These are phyloP conservation scores for Corrigiola litoralis DNA, from an alignment of 179 eudicot species.

Conservation along the genomic window DNA sequence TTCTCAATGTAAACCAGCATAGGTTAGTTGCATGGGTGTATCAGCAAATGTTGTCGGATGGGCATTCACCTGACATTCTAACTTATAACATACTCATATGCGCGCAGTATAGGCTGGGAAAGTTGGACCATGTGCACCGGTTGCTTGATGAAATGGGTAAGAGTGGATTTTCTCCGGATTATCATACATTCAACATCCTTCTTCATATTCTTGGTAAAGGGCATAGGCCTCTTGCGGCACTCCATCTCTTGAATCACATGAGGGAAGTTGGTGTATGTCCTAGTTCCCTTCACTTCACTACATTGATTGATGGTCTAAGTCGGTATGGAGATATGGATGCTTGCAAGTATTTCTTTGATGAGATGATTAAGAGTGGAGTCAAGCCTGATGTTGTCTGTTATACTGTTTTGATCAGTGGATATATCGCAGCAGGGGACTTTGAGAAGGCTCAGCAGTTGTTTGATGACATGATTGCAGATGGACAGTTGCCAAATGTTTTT, in stretches of 20 bases:
- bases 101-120: conserved; percentile 71
- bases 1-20: conserved; percentile 57
- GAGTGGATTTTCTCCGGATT: conserved; percentile 69
- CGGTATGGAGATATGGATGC: conserved; percentile 81
- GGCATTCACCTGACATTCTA: conserved; percentile 57
- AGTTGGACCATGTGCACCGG: conserved; percentile 55
- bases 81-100: conserved; percentile 70
- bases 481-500: conserved; percentile 75
- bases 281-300: conserved; percentile 68
- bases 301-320: conserved; percentile 86
- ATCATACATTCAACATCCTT: conserved; percentile 66
- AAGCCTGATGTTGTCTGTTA: conserved; percentile 73
- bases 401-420: conserved; percentile 77
- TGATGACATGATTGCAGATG: conserved; percentile 56
- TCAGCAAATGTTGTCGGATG: conserved; percentile 66
- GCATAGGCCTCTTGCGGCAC: conserved; percentile 63
- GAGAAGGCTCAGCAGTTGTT: conserved; percentile 65
- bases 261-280: conserved; percentile 61
- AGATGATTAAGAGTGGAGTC: conserved; percentile 66
- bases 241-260: conserved; percentile 75
- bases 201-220: conserved; percentile 81
- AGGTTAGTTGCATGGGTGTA: conserved; percentile 82
- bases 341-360: conserved; percentile 69
- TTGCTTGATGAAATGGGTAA: conserved; percentile 77
- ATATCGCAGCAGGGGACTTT: conserved; percentile 56